Evolutionary conservation across 495 filamentous ascomycete genomes (phyloP).

Genomic region (Lichina pygmaea): DNA sequence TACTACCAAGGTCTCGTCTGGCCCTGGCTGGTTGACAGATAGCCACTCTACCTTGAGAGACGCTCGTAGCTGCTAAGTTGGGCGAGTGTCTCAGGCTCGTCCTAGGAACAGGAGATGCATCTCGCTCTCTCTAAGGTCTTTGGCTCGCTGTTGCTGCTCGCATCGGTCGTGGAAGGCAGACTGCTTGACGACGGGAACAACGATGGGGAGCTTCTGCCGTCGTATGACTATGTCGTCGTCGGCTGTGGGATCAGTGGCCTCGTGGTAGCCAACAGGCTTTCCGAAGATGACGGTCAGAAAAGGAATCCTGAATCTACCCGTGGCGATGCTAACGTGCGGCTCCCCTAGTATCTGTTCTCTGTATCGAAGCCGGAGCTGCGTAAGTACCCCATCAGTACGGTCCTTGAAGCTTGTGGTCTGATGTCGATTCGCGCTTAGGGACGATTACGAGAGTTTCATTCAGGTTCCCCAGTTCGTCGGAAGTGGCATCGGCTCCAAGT

Average conservation of each 20-base stretch:
- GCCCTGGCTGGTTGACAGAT: no score
- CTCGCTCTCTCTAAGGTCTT: no score
- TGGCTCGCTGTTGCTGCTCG: not conserved
- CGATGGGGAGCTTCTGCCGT: not conserved
- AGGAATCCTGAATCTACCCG: no score
- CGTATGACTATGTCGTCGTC: constrained; percentile 7
- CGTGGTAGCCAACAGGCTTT: constrained; percentile 11
- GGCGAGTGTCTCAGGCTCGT: no score
- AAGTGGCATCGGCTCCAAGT: constrained; percentile 8
- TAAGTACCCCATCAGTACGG: not conserved
- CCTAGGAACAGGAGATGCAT: no score
- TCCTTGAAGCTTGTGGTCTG: not conserved
- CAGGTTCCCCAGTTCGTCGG: constrained; percentile 10
- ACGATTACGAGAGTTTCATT: constrained; percentile 9
- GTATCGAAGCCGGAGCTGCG: constrained; percentile 11
- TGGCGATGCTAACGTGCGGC: no score
- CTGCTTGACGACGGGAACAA: not conserved
- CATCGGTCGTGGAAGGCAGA: not conserved
- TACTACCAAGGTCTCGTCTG: no score
- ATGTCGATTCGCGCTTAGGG: constrained; percentile 1
- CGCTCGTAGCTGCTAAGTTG: no score
- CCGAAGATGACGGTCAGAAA: constrained; percentile 5
- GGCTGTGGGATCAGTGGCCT: constrained; percentile 13
- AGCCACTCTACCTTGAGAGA: no score
- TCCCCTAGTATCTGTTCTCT: constrained; percentile 7